These are phyloP conservation scores for Erodium moschatum DNA, from an alignment of 441 rosid genomes.

Conservation along the genomic window DNA sequence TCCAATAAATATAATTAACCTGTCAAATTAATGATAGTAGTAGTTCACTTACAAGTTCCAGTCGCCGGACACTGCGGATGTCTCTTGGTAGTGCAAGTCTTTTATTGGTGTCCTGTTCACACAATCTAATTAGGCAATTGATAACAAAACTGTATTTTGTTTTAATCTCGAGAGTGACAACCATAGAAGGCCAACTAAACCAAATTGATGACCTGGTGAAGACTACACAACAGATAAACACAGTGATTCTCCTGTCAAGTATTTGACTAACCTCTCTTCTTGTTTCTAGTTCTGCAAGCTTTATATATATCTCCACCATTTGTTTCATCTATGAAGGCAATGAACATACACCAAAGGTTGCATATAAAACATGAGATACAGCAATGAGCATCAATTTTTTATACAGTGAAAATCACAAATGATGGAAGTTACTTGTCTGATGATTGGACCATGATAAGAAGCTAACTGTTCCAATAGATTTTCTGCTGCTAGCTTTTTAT, in stretches of 20 bases:
- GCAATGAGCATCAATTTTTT: neutral
- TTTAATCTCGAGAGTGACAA: slow-evolving; percentile 14
- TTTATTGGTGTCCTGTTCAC: slow-evolving; percentile 65
- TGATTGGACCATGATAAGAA: slow-evolving; percentile 65
- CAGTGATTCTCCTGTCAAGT: slow-evolving; percentile 16
- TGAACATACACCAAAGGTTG: neutral
- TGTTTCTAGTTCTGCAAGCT: slow-evolving; percentile 94
- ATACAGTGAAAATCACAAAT: slow-evolving; percentile 16
- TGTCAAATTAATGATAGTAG: neutral
- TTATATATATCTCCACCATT: slow-evolving; percentile 92
- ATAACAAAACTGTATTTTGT: slow-evolving; percentile 4
- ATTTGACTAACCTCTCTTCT: slow-evolving; percentile 72
- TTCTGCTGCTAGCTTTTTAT: slow-evolving; percentile 85
- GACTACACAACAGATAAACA: neutral
- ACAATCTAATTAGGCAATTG: slow-evolving; percentile 22
- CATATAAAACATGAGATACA: slow-evolving; percentile 12
- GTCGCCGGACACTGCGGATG: slow-evolving; percentile 66
- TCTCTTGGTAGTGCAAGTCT: slow-evolving; percentile 71
- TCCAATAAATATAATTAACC: neutral
- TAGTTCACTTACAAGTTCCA: slow-evolving; percentile 69
- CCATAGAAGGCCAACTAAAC: neutral
- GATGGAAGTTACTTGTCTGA: slow-evolving; percentile 49
- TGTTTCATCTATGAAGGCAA: slow-evolving; percentile 61
- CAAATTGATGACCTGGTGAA: neutral
- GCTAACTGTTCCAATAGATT: slow-evolving; percentile 66